Base-by-base conservation (phyloP, 768 basidiomycete genomes). In the Russula olivacea region DNA sequence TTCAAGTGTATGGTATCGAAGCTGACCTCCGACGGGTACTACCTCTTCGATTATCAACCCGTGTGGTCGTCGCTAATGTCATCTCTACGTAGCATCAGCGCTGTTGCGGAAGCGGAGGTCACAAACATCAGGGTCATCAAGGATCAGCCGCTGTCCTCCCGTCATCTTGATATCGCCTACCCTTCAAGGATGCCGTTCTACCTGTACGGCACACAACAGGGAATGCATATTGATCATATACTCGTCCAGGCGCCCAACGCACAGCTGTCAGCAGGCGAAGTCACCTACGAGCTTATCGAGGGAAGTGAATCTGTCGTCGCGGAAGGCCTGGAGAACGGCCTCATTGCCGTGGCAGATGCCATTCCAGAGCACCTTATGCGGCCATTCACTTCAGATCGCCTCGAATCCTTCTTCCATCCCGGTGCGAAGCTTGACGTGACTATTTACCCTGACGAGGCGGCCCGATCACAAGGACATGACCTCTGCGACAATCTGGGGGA, bases 111-210 rank as follows among this genome's bases (percentile, higher is more conserved):
- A 21, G 59, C 64, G 10, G 34, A 51, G 36, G 47, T 73, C 50
- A 68, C 71, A 11, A 71, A 73, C 43, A 72, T 76, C 51, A 58
- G 43, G 19, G 70, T 76, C 60, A 52, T 79, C 55, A 73, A 71
- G 60, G 68, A 76, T 34, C 67, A 70, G 5, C 64, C 71, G 8
- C 68, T 79, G 5, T 59, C 65, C 32, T 70, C 73, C 21, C 65
- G 66, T 23, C 68, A 68, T 61, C 72, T 74, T 32, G 73, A 74
- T 40, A n/a, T 58, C 14, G 70, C 72, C 43, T 76, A 77, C 17
- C 68, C 72, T 40, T 59, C 63, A 19, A 61, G 57, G 41, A 76
- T 72, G 66, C 77, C 76, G 4, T 79, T 79, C 71, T 78, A 76
- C 65, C 64, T 79, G 21, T 80, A 77, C 51, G 76, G 78, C 25